Conservation (phyloP, 1,284 basidiomycete genomes). For the Entoloma clypeatum region DNA sequence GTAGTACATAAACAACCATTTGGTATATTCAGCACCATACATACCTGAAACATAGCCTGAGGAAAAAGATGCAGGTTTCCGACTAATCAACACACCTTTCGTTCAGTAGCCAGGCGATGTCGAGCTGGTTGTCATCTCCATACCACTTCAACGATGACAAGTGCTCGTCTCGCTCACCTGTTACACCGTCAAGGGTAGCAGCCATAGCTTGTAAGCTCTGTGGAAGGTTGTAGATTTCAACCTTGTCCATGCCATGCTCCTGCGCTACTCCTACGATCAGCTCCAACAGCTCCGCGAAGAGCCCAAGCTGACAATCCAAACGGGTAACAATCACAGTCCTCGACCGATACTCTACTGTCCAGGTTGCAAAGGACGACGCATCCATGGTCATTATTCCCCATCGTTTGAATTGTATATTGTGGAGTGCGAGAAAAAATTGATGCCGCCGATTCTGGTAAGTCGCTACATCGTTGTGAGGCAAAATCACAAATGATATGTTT, state of each 20-base stretch:
- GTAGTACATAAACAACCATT: too few species aligned
- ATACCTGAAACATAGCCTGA: neutral
- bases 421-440: constrained; percentile 24
- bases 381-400: constrained; percentile 38
- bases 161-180: constrained; percentile 41
- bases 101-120: constrained; percentile 52
- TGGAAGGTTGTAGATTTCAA: constrained; percentile 57
- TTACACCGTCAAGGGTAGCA: constrained; percentile 35
- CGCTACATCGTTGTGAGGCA: constrained; percentile 44
- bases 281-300: constrained; percentile 39
- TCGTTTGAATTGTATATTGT: constrained; percentile 15
- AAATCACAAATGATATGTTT: constrained; percentile 35
- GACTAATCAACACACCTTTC: constrained; percentile 43
- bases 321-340: constrained; percentile 50
- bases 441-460: constrained; percentile 37
- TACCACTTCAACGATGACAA: constrained; percentile 59
- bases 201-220: constrained; percentile 33
- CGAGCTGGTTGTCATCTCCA: constrained; percentile 33
- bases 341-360: constrained; percentile 45
- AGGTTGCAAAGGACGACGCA: constrained; percentile 42
- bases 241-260: constrained; percentile 34
- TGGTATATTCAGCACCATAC: neutral
- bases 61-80: too few species aligned
- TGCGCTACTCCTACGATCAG: constrained; percentile 37
- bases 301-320: constrained; percentile 34